Base-by-base conservation (phyloP, 768 basidiomycete species). In the Ramaria sp. region DNA sequence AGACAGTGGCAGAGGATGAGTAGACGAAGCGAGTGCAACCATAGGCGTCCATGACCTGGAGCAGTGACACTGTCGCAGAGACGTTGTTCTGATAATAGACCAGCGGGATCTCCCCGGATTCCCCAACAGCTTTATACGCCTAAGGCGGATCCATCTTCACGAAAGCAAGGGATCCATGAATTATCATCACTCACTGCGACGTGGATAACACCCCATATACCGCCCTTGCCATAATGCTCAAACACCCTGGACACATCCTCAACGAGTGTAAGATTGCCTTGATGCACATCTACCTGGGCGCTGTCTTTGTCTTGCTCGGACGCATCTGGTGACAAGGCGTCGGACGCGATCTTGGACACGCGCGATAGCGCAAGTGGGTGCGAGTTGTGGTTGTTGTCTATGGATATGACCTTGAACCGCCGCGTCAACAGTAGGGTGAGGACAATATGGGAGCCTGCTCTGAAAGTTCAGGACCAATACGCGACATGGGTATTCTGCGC, bases 61-160 rank as follows among this genome's bases (percentile, higher is more conserved):
- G 75, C 20, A 98, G 83, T 51, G 78, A 83, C 57, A 96, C 71
- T 7, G 93, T 94, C 5, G 91, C 94, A 45, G 80, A 71, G 57
- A 99, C 96, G 66, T 99, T 99, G 75, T 92, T 93, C 63, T 80
- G 75, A 70, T 98, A 99, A 72, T 99, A 99, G 12, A 83, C 80
- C 66, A 98, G 69, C 4, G 96, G 96, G 52, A 90, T 85, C 72
- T 96, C 89, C 17, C 86, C 86, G 15, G 91, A 94, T 71, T 99
- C 96, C 43, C 96, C 96, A 49, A 99, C 96, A 19, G 94, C 92
- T 75, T 99, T 99, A 76, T 89, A 85, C 4, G 96, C 96, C 91
- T 93, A 64, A 34, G 60, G 50, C 47, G 27, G 51, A 55, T 19
- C 4, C 20, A 9, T 20, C 12, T 12, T 9, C 58, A 20, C 19